Evolutionary conservation across 805 yeast species (phyloP).

Genomic region (Candida manassasensis): DNA sequence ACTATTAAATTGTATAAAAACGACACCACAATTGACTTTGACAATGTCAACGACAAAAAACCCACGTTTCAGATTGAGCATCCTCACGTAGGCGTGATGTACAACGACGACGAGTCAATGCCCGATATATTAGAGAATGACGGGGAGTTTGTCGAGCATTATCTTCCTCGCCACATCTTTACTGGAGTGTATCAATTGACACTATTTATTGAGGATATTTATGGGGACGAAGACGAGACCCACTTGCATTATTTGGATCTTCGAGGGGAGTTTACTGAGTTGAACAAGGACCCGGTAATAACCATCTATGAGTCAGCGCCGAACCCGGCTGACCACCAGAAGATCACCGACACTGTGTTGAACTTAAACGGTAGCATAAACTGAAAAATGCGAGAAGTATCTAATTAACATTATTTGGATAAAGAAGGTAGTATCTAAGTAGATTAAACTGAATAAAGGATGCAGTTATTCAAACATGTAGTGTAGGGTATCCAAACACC

Average conservation of each 20-base stretch:
- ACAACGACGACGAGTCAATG: constrained; percentile 36
- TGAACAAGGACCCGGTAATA: constrained; percentile 64
- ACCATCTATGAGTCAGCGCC: constrained; percentile 88
- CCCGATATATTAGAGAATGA: constrained; percentile 29
- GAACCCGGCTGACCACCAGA: constrained; percentile 83
- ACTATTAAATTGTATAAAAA: constrained; percentile 71
- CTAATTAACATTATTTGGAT: no score
- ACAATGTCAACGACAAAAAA: constrained; percentile 44
- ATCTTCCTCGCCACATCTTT: constrained; percentile 68
- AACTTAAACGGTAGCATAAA: no score
- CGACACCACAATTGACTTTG: constrained; percentile 66
- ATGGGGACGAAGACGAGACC: constrained; percentile 46
- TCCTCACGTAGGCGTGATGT: constrained; percentile 54
- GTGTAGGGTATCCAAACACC: no score
- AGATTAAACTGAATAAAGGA: no score
- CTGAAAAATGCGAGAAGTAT: no score
- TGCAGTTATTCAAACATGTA: no score
- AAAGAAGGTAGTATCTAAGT: no score
- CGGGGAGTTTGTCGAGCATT: constrained; percentile 73
- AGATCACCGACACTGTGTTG: no score
- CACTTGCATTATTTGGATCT: constrained; percentile 68
- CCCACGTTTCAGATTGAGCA: constrained; percentile 54
- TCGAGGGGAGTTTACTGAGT: constrained; percentile 62
- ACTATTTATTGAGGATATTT: constrained; percentile 61
- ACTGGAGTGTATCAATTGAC: constrained; percentile 66